Base-by-base conservation (phyloP, 2,329 filamentous ascomycete species). In the Stenocarpella maydis region DNA sequence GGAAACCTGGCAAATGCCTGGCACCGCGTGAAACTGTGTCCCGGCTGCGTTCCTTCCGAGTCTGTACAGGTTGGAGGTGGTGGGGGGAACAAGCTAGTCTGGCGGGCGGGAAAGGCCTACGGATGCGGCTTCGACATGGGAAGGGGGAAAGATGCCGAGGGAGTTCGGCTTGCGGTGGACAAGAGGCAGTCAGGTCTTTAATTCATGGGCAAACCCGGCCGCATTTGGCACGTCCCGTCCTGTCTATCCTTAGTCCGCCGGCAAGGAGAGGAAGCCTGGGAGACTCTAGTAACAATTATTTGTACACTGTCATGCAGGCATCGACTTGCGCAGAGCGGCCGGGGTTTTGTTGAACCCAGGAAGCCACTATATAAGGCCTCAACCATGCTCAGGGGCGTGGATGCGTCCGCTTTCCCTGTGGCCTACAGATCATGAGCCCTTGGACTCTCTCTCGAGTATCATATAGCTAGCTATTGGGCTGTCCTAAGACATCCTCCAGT, bases 1-100 rank as follows among this genome's bases (percentile, higher is more conserved):
- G 90, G 89, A 0, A 91, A 91, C 76, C 80, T 91, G 67, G 88
- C 88, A 2, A 90, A 87, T n/a, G 89, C 88, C 1, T 91, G 89
- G 89, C 88, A 91, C 75, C 84, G 88, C 2, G 81, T 91, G 3
- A 78, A 72, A 21, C 73, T 82, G 8, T 81, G 80, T 67, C 77
- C 78, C 2, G 69, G 72, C n/a, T 80, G 78, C 31, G 72, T 71
- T 8, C 58, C 66, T 15, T 61, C 55, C 2, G 55, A 65, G 9
- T 54, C 71, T 6, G 21, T 26, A 15, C 41, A 50, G 19, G 28
- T 41, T 17, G 73, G 70, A 6, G 54, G 39, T 26, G 54, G 39
- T 26, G 61, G 17, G 47, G 50, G 34, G n/a, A 73, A 72, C 50
- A 71, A 72, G 15, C 58, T 83, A 19, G 70, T 68, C 12, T 78